phyloP scores from a whole-genome alignment of 1,284 basidiomycete species.

The Termitomyces sp. region DNA sequence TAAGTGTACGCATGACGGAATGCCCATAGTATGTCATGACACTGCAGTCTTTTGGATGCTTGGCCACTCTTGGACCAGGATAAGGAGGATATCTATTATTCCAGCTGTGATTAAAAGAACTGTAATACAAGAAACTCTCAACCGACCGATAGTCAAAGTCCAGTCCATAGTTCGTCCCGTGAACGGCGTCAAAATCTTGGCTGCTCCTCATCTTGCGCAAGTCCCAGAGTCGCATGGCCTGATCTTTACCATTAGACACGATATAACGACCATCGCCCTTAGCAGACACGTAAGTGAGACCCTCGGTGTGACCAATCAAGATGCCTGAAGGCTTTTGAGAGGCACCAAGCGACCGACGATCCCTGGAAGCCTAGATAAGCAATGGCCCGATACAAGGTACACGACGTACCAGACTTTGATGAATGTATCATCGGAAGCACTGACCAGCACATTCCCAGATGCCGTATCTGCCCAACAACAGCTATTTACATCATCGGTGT shows the following conservation, averaged over 20 bases:
- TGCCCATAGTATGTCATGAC: conserved; percentile 97
- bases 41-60: conserved; percentile 82
- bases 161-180: conserved; percentile 53
- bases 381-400: neutral
- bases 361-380: conserved; percentile 45
- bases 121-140: neutral
- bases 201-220: conserved; percentile 86
- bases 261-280: conserved; percentile 94
- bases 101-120: neutral
- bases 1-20: conserved; percentile 87
- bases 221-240: conserved; percentile 91
- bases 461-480: conserved; percentile 93
- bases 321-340: conserved; percentile 87
- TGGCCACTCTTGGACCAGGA: conserved; percentile 52
- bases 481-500: conserved; percentile 90
- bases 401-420: conserved; percentile 85
- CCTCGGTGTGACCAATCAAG: conserved; percentile 92
- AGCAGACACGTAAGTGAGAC: conserved; percentile 85
- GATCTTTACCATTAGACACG: conserved; percentile 98
- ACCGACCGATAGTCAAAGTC: conserved; percentile 79
- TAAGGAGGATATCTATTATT: conserved; percentile 55
- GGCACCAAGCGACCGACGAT: conserved; percentile 81
- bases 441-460: conserved; percentile 90
- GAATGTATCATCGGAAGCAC: conserved; percentile 91
- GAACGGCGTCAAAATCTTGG: conserved; percentile 59